These are phyloP conservation scores for Trametes punicea DNA, from an alignment of 768 basidiomycete genomes.

Conservation along the genomic window DNA sequence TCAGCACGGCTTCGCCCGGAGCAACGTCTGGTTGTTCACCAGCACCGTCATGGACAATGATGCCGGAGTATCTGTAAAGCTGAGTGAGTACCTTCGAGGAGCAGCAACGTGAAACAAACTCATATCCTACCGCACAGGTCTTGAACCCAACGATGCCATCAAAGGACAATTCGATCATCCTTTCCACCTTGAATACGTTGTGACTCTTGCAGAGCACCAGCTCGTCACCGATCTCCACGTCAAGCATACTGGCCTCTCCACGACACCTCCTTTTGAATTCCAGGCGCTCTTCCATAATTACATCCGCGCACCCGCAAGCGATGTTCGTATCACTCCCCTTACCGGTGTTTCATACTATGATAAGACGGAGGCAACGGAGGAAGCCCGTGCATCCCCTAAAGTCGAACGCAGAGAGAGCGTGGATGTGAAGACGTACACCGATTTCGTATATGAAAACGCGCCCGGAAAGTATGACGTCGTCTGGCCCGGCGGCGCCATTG, in stretches of 20 bases:
- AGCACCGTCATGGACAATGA: slow-evolving; percentile 62
- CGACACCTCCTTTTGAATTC: slow-evolving; percentile 62
- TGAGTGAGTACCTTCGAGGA: slow-evolving; percentile 52
- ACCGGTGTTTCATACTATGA: slow-evolving; percentile 69
- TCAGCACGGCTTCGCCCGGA: slow-evolving; percentile 94
- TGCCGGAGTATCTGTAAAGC: slow-evolving; percentile 67
- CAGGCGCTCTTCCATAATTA: slow-evolving; percentile 95
- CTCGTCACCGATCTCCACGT: slow-evolving; percentile 81
- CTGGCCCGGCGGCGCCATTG: slow-evolving; percentile 57
- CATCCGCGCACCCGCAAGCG: slow-evolving; percentile 59
- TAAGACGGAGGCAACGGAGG: slow-evolving; percentile 65
- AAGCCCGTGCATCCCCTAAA: slow-evolving; percentile 48
- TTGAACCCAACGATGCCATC: slow-evolving; percentile 63
- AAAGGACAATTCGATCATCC: slow-evolving; percentile 52
- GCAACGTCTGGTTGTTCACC: slow-evolving; percentile 67
- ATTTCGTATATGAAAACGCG: slow-evolving; percentile 74
- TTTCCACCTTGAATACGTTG: slow-evolving; percentile 77
- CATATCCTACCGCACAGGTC: slow-evolving; percentile 40
- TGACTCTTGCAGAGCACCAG: slow-evolving; percentile 71
- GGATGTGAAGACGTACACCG: slow-evolving; percentile 64
- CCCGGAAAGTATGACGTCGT: slow-evolving; percentile 50
- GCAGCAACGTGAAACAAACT: neutral
- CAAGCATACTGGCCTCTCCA: slow-evolving; percentile 56
- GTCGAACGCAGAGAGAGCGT: slow-evolving; percentile 60
- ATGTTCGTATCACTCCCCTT: slow-evolving; percentile 62